These are phyloP conservation scores for Salix arbutifolia DNA, from an alignment of 345 rosid genomes.

Conservation along the genomic window DNA sequence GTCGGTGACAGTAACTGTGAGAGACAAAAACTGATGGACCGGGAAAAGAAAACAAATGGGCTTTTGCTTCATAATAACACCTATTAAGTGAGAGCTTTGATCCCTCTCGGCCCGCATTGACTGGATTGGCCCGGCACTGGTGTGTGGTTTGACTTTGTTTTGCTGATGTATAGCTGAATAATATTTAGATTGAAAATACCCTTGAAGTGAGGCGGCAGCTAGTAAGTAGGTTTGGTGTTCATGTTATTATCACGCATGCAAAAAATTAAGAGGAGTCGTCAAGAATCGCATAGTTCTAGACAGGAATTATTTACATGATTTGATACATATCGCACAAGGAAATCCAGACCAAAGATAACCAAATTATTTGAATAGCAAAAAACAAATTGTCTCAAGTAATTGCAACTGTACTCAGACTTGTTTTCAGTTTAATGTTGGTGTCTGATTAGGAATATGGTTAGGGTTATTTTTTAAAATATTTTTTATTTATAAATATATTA, in stretches of 20 bases:
- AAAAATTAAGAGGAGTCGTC: no score
- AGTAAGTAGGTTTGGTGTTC: no score
- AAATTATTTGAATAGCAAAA: no score
- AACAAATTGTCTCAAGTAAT: neutral
- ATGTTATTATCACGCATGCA: neutral
- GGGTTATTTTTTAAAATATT: no score
- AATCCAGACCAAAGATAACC: neutral
- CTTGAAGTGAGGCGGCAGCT: neutral
- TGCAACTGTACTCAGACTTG: neutral
- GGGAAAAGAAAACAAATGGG: neutral
- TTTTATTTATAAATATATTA: no score
- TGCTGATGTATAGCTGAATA: neutral
- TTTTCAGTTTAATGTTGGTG: no score
- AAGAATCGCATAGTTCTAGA: no score
- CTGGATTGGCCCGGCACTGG: neutral
- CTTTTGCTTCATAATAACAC: neutral
- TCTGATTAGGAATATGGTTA: fast-evolving
- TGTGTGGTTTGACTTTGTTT: neutral
- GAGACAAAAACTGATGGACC: neutral
- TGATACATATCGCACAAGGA: no score
- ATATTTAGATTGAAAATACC: neutral
- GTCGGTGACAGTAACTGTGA: no score
- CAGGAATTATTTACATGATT: neutral
- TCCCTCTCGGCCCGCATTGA: neutral
- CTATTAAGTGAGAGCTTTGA: neutral